Evolutionary conservation across 225 moss, liverwort and hornwort species (phyloP), one percentile per base, ranked within the genome.

Genomic region (Thuidium tamariscinum): DNA sequence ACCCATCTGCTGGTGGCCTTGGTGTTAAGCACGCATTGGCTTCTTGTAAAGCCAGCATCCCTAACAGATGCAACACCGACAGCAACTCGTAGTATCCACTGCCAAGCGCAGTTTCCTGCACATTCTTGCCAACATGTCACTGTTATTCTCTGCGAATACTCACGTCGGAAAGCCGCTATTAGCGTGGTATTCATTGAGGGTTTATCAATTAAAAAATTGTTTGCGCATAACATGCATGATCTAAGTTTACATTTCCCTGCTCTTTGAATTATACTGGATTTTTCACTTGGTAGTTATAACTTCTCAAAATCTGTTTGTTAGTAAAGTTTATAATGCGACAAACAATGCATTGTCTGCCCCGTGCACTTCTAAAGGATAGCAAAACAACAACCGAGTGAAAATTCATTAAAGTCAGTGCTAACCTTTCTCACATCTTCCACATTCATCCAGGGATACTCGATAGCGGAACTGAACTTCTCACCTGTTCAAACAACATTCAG

Each of bases 81-180:
- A 93, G 86, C 59, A 93, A 41, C 75, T 93, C 93, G 59, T 93
- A 93, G 16, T 85, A 86, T 13, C 87, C 93, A 85, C 91, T 93
- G 80, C 82, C 88, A 20, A 93, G 84, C 7, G 88, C 80, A 7
- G 82, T 87, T 14, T 89, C 89, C 93, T 93, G 91, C 72, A 63
- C 34, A 44, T 41, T 25, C 1, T 3, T 51, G 13, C 19, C 86
- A 63, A 32, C 52, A 42, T 11, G n/a, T 82, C 7, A 68, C 22
- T 51, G 41, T 8, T 26, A 19, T 29, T 54, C 54, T 54, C 29
- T 39, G 39, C 49, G 55, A 39, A 29, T 20, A 21, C 7, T 55
- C 55, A 54, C 7, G 7, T 8, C 19, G 13, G 26, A 81, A 81
- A 36, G 81, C 30, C 72, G 37, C 51, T 37, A 9, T 8, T 12